Conservation (phyloP, 305 asterid species). For the Striga hermonthica region DNA sequence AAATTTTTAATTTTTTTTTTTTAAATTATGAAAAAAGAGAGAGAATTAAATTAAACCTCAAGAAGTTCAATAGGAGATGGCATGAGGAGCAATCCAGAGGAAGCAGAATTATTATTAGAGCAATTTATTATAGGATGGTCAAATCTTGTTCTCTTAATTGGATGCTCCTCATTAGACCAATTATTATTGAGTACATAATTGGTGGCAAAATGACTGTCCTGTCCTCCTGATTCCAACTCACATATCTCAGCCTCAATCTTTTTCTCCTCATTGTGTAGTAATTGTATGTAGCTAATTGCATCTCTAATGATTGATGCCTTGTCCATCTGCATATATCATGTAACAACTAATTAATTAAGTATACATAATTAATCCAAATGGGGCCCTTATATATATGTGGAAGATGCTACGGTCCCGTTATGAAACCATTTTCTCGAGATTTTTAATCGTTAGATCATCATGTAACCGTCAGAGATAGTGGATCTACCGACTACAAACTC, state of each 20-base stretch:
- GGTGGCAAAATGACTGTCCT: too few relatives aligned
- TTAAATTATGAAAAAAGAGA: background rate
- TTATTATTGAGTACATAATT: background rate
- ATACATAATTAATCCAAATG: too few relatives aligned
- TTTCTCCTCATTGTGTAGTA: slow-evolving; percentile 61
- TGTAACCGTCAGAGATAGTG: too few relatives aligned
- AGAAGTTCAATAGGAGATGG: slow-evolving; percentile 62
- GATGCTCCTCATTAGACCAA: slow-evolving; percentile 27
- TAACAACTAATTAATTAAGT: background rate
- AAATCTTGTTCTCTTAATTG: slow-evolving; percentile 45
- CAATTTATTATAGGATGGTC: slow-evolving; percentile 27
- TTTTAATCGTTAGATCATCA: too few relatives aligned
- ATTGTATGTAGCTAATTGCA: slow-evolving; percentile 69
- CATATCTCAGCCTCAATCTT: slow-evolving; percentile 51
- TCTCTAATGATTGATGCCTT: slow-evolving; percentile 86
- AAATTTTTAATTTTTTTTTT: background rate
- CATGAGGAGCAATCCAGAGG: slow-evolving; percentile 14
- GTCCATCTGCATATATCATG: slow-evolving; percentile 53
- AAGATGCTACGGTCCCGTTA: too few relatives aligned
- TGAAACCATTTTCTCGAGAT: too few relatives aligned
- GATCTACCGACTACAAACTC: too few relatives aligned
- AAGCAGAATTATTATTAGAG: slow-evolving; percentile 29
- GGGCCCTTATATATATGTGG: too few relatives aligned
- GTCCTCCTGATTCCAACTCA: slow-evolving; percentile 49
- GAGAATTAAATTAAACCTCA: slow-evolving; percentile 42